These are phyloP conservation scores for Taphrina wiesneri DNA, from an alignment of 1,139 yeast genomes.

Conservation along the genomic window DNA sequence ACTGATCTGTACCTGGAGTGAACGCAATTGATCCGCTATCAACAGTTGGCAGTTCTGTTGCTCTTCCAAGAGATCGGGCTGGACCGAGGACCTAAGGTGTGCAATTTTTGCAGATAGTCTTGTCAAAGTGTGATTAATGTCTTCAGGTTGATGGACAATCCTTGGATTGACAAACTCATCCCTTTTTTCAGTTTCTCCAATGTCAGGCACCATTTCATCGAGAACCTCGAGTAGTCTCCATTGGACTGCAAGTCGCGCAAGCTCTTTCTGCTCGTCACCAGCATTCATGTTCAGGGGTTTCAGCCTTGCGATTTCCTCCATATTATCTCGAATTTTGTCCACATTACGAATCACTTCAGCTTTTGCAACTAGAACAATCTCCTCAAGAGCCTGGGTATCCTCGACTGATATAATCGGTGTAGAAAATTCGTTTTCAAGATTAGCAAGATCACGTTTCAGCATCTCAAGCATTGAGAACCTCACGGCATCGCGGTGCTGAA, in stretches of 20 bases:
- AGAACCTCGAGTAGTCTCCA: neutral
- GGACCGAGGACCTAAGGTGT: neutral
- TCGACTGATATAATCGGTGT: neutral
- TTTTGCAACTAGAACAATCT: neutral
- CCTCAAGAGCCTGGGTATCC: neutral
- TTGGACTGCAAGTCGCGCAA: neutral
- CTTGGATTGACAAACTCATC: neutral
- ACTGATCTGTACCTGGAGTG: neutral
- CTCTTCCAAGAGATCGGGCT: neutral
- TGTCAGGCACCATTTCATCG: neutral
- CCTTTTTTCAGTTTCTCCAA: neutral
- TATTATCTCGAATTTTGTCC: neutral
- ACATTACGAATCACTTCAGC: neutral
- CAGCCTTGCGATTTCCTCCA: neutral
- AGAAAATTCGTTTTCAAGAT: neutral
- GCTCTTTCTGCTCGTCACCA: neutral
- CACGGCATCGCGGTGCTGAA: neutral
- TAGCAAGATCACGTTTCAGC: neutral
- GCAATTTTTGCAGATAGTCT: neutral
- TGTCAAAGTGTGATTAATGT: neutral
- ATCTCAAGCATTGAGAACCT: neutral
- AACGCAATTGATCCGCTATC: neutral
- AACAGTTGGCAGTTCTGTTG: neutral
- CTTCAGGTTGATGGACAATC: neutral
- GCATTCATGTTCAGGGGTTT: neutral